Evolutionary conservation across 257 asterid species (phyloP), one percentile per base, ranked within the genome.

Genomic region (Plantago elongata): DNA sequence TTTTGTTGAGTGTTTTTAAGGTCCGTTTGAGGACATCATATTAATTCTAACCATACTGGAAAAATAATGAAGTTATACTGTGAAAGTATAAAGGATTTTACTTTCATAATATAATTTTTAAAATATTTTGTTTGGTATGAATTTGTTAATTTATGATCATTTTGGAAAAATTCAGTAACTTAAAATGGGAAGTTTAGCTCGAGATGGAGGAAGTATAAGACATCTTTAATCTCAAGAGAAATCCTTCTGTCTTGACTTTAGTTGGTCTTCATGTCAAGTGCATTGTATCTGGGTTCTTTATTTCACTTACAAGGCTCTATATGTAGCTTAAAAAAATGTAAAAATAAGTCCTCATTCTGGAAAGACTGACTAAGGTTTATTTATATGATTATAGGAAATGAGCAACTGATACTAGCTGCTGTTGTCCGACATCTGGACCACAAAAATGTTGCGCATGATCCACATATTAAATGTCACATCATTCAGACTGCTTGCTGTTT

Each of bases 371-470:
- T 50, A 18, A 60, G 69, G 30, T 42, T 45, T 63, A 12, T 49
- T 69, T 60, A 40, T 49, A 61, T 67, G 54, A 43, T 73, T 74
- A 64, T 76, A 92, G 99, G 95, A 67, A 60, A 78, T 64, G 89
- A 81, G 58, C 90, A 83, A 64, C 67, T 85, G 30, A 79, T 93
- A 57, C 74, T 93, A 74, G 84, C 94, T 34, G 83, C 91, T 44
- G 86, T 89, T 60, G 84, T 93, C 74, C 90, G 94, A 61, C 99
- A 93, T 81, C 72, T 93, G 65, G 99, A 93, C 79, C 92, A 87
- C 91, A 89, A 93, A 72, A 93, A 87, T 70, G 81, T 89, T 51
- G 78, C 79, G 13, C 89, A 81, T 61, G 97, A 93, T 74, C 82
- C 95, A 15, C 82, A 81, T 66, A 72, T 77, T 61, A 93, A 87